phyloP scores from a whole-genome alignment of 768 basidiomycete species.

The Cantharellus anzutake region DNA sequence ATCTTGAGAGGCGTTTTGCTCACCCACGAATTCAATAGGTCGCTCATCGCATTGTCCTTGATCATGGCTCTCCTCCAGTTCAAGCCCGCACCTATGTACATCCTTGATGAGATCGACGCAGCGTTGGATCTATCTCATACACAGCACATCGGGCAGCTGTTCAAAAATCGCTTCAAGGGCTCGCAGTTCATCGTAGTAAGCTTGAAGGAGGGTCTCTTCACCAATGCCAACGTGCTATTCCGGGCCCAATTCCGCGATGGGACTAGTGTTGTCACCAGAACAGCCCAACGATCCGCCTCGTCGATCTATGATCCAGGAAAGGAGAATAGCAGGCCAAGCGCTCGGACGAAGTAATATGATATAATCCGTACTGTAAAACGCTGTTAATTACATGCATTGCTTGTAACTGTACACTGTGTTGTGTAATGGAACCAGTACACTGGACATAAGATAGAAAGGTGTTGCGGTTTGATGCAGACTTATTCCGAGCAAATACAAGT shows the following conservation, averaged over 20 bases:
- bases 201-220: constrained; percentile 91
- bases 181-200: constrained; percentile 97
- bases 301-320: background rate
- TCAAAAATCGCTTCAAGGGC: constrained; percentile 92
- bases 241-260: constrained; percentile 85
- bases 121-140: constrained; percentile 92
- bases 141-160: constrained; percentile 95
- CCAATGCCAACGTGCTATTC: constrained; percentile 94
- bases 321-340: background rate
- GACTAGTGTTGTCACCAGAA: constrained; percentile 64
- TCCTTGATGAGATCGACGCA: constrained; percentile 96
- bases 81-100: constrained; percentile 98
- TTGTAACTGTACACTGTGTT: too few species aligned
- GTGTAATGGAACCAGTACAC: too few species aligned
- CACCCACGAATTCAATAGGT: constrained; percentile 30
- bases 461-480: too few species aligned
- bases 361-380: too few species aligned
- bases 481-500: too few species aligned
- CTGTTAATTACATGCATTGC: too few species aligned
- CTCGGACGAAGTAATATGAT: background rate
- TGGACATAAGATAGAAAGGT: too few species aligned
- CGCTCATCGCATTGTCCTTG: constrained; percentile 88
- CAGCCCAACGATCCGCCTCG: background rate
- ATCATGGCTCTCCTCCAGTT: constrained; percentile 99
- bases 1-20: constrained; percentile 1